A percentile compares a stretch with the other conserved stretches of the same genome.
These are phyloP conservation scores for Talaromyces sp. DNA, from an alignment of 2,329 filamentous ascomycete genomes.

Conservation along the genomic window DNA sequence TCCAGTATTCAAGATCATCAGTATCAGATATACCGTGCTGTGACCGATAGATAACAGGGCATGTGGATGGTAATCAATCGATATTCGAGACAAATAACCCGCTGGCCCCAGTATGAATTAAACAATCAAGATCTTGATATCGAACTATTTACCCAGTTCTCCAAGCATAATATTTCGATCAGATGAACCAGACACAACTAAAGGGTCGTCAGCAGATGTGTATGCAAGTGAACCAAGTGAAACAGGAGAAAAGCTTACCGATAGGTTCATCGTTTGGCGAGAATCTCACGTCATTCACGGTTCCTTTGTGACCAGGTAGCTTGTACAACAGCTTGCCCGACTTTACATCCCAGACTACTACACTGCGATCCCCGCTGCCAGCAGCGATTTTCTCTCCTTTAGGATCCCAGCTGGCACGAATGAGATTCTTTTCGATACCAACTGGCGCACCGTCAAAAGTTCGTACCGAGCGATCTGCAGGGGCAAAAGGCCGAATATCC, in stretches of 20 bases:
- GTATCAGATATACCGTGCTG: background rate
- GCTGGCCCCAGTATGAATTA: background rate
- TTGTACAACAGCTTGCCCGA: conserved; percentile 92
- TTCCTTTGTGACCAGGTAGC: conserved; percentile 89
- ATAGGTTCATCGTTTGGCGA: conserved; percentile 80
- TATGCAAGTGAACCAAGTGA: background rate
- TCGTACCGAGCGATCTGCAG: conserved; percentile 75
- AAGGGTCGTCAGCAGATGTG: background rate
- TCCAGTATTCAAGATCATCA: background rate
- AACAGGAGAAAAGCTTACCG: conserved; percentile 57
- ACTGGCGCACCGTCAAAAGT: conserved; percentile 89
- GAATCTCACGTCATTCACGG: conserved; percentile 92
- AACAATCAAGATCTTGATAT: background rate
- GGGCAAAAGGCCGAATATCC: conserved; percentile 94
- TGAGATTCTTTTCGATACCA: conserved; percentile 86
- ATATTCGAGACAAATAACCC: background rate
- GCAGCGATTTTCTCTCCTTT: conserved; percentile 83
- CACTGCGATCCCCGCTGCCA: conserved; percentile 84
- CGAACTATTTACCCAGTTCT: conserved; percentile 65
- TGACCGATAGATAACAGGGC: background rate
- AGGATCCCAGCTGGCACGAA: conserved; percentile 84
- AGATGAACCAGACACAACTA: conserved; percentile 86
- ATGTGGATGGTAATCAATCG: background rate
- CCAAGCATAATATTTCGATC: conserved; percentile 81
- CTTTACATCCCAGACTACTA: conserved; percentile 84